phyloP scores from a whole-genome alignment of 75 land plant species.

The Cupressus sempervirens region DNA sequence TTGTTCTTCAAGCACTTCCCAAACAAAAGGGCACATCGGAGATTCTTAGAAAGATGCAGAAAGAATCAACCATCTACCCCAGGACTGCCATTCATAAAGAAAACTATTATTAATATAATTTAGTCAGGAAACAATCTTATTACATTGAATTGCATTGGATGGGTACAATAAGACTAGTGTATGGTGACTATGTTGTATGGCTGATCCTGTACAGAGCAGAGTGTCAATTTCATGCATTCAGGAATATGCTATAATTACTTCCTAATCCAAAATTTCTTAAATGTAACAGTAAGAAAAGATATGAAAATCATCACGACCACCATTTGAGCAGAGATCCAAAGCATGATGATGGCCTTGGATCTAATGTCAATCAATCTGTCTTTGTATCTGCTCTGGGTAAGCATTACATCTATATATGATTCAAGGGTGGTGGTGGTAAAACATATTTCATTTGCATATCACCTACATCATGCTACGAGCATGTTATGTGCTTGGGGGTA shows the following conservation, averaged over 20 bases:
- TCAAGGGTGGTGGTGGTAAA: not conserved
- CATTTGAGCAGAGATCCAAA: not conserved
- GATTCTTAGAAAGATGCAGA: not conserved
- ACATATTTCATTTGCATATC: constrained; percentile 2
- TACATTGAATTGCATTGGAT: constrained; percentile 8
- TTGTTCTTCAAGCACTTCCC: not conserved
- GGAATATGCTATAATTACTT: not conserved
- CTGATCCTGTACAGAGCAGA: constrained; percentile 2
- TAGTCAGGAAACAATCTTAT: not conserved
- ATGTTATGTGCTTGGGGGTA: not conserved
- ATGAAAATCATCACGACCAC: not conserved
- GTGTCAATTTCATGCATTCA: constrained; percentile 1
- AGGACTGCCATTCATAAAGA: not conserved
- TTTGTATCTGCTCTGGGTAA: not conserved
- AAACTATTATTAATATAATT: not conserved
- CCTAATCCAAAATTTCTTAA: not conserved
- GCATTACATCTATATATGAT: not conserved
- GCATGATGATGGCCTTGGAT: constrained; percentile 2
- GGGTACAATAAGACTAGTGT: constrained; percentile 3
- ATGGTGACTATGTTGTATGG: not conserved
- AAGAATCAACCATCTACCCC: not conserved
- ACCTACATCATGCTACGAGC: not conserved
- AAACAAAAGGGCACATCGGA: not conserved
- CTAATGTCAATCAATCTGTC: constrained; percentile 3
- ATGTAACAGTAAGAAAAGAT: constrained; percentile 4